phyloP scores from a whole-genome alignment of 257 asterid species.

The Penstemon newberryi region DNA sequence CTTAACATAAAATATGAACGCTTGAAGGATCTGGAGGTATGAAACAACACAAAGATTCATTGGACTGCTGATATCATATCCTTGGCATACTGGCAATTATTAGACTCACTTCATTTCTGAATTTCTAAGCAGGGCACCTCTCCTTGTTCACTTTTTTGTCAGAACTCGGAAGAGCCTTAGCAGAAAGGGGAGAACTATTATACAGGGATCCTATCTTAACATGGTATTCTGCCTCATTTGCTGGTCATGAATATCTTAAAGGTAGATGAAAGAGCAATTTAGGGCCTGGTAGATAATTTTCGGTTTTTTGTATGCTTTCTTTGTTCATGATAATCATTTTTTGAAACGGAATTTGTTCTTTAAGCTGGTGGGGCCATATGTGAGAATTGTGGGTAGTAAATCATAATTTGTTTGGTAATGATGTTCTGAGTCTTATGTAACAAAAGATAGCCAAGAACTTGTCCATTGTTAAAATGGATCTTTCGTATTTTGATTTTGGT shows the following conservation, averaged over 20 bases:
- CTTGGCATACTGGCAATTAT: not conserved
- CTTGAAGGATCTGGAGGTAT: constrained; percentile 16
- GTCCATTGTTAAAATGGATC: not conserved
- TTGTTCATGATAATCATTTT: not conserved
- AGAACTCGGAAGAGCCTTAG: constrained; percentile 9
- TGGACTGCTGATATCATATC: constrained; percentile 6
- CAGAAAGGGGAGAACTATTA: not conserved
- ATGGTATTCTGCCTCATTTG: not conserved
- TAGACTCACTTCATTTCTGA: constrained; percentile 4
- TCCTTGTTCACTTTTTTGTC: not conserved
- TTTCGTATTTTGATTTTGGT: no score
- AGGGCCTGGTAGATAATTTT: not conserved
- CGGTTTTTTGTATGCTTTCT: not conserved
- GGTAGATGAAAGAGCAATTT: not conserved
- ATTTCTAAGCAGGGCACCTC: constrained; percentile 2
- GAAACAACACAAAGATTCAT: constrained; percentile 17
- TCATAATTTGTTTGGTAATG: not conserved
- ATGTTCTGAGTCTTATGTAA: not conserved
- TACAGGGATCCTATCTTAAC: not conserved
- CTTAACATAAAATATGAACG: no score
- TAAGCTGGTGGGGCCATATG: constrained; percentile 9
- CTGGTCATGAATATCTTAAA: constrained; percentile 18
- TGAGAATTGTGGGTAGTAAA: not conserved
- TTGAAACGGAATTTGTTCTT: not conserved
- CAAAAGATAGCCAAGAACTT: not conserved